These are phyloP conservation scores for Pythium graminicola DNA, from an alignment of 352 stramenopile genomes.

Conservation along the genomic window DNA sequence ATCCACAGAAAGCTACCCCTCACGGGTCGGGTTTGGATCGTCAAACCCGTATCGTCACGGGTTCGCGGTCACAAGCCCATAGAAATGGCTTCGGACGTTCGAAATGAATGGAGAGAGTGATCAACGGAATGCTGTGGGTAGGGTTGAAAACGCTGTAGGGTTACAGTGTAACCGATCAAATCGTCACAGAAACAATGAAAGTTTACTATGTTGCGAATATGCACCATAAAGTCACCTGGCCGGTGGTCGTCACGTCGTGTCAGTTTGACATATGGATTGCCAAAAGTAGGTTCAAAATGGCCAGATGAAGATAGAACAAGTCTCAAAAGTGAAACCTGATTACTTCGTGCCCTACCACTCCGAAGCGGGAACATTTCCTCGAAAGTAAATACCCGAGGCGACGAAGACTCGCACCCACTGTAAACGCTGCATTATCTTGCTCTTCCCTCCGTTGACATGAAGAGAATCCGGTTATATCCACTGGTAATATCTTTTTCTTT, in stretches of 20 bases:
- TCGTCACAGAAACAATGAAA: not conserved
- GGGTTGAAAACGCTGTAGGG: conserved; percentile 17
- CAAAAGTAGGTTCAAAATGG: conserved; percentile 5
- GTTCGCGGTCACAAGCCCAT: conserved; percentile 1
- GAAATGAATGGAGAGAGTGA: conserved; percentile 24
- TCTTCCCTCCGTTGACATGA: no score
- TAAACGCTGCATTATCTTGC: no score
- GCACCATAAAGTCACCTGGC: conserved; percentile 9
- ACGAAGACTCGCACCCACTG: no score
- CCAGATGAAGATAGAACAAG: no score
- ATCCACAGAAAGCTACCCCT: conserved; percentile 26
- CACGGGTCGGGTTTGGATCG: conserved; percentile 23
- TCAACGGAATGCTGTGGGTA: conserved; percentile 9
- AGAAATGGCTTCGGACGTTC: conserved; percentile 20
- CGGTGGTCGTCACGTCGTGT: conserved; percentile 9
- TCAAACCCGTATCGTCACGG: conserved; percentile 1
- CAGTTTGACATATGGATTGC: not conserved
- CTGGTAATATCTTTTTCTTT: no score
- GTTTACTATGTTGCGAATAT: conserved; percentile 6
- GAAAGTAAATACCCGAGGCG: no score
- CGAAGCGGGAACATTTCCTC: no score
- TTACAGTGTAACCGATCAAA: conserved; percentile 1
- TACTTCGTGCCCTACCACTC: no score
- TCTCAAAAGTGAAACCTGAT: no score
- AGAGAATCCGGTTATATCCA: no score